Evolutionary conservation across 192 early-diverging fungal genomes (phyloP).

Genomic region (Entomortierella parvispora): DNA sequence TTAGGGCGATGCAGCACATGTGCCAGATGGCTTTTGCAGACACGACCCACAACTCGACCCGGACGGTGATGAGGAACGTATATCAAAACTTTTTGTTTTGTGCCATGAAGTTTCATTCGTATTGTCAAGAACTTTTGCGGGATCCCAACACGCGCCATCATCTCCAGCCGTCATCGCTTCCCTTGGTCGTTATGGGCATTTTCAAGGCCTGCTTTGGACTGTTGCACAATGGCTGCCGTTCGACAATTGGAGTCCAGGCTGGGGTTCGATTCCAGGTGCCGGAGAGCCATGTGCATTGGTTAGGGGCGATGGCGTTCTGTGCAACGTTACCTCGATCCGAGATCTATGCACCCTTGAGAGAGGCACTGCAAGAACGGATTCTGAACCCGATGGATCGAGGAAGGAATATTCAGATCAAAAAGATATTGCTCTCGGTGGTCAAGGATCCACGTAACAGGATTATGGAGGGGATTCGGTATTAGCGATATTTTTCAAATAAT

Average conservation of each 20-base stretch:
- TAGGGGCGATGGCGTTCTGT: conserved; percentile 34
- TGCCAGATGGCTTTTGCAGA: conserved; percentile 75
- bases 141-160: conserved; percentile 19
- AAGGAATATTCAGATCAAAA: conserved; percentile 17
- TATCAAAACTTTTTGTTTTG: conserved; percentile 80
- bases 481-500: neutral
- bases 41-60: conserved; percentile 65
- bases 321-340: conserved; percentile 10
- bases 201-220: conserved; percentile 26
- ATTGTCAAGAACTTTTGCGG: conserved; percentile 24
- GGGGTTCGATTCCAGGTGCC: conserved; percentile 10
- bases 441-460: conserved; percentile 29
- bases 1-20: conserved; percentile 68
- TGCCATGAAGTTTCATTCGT: conserved; percentile 73
- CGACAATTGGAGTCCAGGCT: conserved; percentile 12
- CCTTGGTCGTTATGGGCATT: conserved; percentile 13
- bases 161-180: conserved; percentile 11
- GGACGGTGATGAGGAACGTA: conserved; percentile 76
- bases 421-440: conserved; percentile 18
- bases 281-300: conserved; percentile 45
- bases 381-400: neutral
- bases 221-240: conserved; percentile 29
- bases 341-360: conserved; percentile 10
- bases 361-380: conserved; percentile 12
- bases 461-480: conserved; percentile 24